Percentiles rank a stretch among this genome's conserved stretches.
phyloP scores from a whole-genome alignment of 2,329 filamentous ascomycete genomes.

The Chalaropsis thielavioides region DNA sequence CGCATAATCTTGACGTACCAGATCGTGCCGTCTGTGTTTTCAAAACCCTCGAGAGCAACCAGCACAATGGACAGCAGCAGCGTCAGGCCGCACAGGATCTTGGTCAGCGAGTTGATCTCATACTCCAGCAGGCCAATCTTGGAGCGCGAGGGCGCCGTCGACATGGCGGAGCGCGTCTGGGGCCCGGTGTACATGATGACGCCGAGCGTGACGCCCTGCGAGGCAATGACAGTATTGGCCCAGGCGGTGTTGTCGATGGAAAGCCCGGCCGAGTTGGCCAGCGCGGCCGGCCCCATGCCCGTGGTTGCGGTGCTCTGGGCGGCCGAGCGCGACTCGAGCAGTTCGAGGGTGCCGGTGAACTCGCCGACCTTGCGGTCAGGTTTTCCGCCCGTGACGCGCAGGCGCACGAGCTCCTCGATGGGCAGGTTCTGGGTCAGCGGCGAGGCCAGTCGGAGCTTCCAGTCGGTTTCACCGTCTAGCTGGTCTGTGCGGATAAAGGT shows the following conservation, averaged over 20 bases:
- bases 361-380: constrained; percentile 91
- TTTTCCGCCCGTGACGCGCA: constrained; percentile 67
- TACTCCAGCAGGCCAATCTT: constrained; percentile 89
- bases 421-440: constrained; percentile 69
- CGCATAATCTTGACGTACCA: constrained; percentile 98
- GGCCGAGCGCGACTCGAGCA: constrained; percentile 42
- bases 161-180: constrained; percentile 85
- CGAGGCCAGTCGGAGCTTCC: constrained; percentile 86
- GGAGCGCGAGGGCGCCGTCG: constrained; percentile 78
- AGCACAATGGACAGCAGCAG: constrained; percentile 73
- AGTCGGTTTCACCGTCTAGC: constrained; percentile 93
- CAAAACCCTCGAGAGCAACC: constrained; percentile 74
- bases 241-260: constrained; percentile 96
- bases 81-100: constrained; percentile 84
- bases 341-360: constrained; percentile 76
- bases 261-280: constrained; percentile 51
- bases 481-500: constrained; percentile 97
- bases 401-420: constrained; percentile 53
- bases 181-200: constrained; percentile 90
- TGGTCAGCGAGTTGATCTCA: constrained; percentile 93
- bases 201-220: constrained; percentile 74
- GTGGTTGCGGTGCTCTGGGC: constrained; percentile 28
- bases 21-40: constrained; percentile 45
- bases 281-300: constrained; percentile 18
- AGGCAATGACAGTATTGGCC: constrained; percentile 95